Evolutionary conservation across 192 early-diverging fungal species (phyloP).

Genomic region (Backusella parvicylindrica): DNA sequence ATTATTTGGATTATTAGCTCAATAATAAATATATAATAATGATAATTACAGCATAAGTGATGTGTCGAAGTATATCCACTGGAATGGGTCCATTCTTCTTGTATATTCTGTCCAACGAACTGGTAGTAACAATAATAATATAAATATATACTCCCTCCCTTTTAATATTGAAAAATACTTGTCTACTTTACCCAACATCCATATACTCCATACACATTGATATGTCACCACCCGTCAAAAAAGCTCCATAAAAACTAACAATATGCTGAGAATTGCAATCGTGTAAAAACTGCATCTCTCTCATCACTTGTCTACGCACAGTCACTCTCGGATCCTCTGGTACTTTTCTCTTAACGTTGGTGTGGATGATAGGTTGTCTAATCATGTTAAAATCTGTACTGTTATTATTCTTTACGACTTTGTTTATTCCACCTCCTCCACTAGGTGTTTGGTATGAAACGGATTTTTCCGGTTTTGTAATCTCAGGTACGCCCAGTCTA

Average conservation of each 20-base stretch:
- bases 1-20: background rate
- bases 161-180: background rate
- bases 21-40: background rate
- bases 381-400: background rate
- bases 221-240: slow-evolving; percentile 76
- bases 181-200: slow-evolving; percentile 70
- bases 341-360: background rate
- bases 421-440: background rate
- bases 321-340: slow-evolving; percentile 54
- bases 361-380: background rate
- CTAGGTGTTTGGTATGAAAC: slow-evolving; percentile 3
- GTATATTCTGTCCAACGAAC: slow-evolving; percentile 89
- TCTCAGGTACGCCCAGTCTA: background rate
- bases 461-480: slow-evolving; percentile 8
- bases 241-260: slow-evolving; percentile 97
- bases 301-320: slow-evolving; percentile 85
- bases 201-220: slow-evolving; percentile 98
- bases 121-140: slow-evolving; percentile 15
- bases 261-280: slow-evolving; percentile 95
- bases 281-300: slow-evolving; percentile 94
- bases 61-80: slow-evolving; percentile 80
- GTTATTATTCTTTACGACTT: background rate
- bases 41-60: slow-evolving; percentile 69
- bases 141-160: background rate
- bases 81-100: slow-evolving; percentile 88